Evolutionary conservation across 495 filamentous ascomycete species (phyloP), one percentile per base, ranked within the genome.

Genomic region (Penicillium canariense): DNA sequence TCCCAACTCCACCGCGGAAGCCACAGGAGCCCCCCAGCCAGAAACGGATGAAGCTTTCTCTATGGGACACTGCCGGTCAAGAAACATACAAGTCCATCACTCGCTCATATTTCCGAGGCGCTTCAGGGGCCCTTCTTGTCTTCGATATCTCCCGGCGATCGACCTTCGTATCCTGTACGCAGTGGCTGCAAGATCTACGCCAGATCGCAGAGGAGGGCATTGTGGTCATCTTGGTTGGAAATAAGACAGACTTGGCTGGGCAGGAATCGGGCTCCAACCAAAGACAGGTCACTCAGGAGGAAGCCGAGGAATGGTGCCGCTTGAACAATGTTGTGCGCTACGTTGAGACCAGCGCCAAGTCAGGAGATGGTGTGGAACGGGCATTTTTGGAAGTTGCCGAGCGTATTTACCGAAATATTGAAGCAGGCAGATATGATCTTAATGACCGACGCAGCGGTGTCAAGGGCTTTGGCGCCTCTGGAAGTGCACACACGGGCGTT

Each of bases 41-140:
- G 68, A 90, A 91, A 62, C 84, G 86, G 69, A 89, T 88, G 87
- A 89, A 90, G 56, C 74, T 90, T 6, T 86, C 84, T 1, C 72
- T 98, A 12, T 97, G 94, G 94, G 94, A 98, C 68, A 98, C 94
- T 0, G 94, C 94, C 22, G 94, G 94, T 4, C 94, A 98, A 66
- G 94, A 98, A 77, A 96, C 90, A 10, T 96, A 96, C 76, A 95
- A 95, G 66, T 90, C 87, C 44, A 92, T 98, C 54, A 98, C 94
- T 5, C 84, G 91, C 22, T 91, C 87, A 42, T 98, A 98, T 73
- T 98, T 98, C 73, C 85, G 94, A 26, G 94, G 94, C 59, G 91
- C 92, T 1, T 89, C 86, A 0, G 93, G 94, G 38, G 94, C 93
- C 5, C 78, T 98, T 3, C 81, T 98, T 18, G 94, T 98, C 49